These are phyloP conservation scores for Auriculariales sp. DNA, from an alignment of 768 basidiomycete genomes.

Conservation along the genomic window DNA sequence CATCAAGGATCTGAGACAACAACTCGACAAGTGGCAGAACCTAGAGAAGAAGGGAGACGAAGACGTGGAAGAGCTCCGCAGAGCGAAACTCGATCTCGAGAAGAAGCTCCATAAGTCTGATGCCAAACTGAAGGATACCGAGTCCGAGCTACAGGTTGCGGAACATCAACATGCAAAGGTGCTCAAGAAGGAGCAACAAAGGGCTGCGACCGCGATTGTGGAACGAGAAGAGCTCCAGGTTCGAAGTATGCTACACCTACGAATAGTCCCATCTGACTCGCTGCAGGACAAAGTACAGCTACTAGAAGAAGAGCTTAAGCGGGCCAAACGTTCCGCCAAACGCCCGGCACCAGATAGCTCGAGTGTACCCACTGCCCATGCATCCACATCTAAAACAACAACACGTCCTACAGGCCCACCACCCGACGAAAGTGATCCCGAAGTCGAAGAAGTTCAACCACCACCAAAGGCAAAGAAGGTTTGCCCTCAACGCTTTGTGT, in stretches of 20 bases:
- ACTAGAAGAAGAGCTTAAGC: conserved; percentile 21
- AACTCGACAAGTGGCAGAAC: conserved; percentile 54
- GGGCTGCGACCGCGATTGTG: not conserved
- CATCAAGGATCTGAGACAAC: conserved; percentile 39
- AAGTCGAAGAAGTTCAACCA: conserved; percentile 16
- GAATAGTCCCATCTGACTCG: not conserved
- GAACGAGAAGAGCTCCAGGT: conserved; percentile 1
- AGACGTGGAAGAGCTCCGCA: conserved; percentile 40
- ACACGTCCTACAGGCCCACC: not conserved
- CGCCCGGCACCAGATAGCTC: conserved; percentile 28
- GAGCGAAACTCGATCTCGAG: conserved; percentile 42
- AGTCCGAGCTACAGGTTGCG: conserved; percentile 21
- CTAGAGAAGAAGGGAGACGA: conserved; percentile 50
- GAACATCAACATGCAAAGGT: conserved; percentile 10
- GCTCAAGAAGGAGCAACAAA: conserved; percentile 10
- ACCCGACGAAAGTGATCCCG: conserved; percentile 14
- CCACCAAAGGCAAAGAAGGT: conserved; percentile 8
- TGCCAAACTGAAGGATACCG: conserved; percentile 16
- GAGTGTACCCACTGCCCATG: not conserved
- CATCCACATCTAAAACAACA: not conserved
- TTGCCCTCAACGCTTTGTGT: no score
- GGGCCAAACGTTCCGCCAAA: conserved; percentile 14
- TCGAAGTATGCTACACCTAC: not conserved
- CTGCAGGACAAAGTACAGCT: conserved; percentile 9
- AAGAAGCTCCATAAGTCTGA: conserved; percentile 34